phyloP scores from a whole-genome alignment of 257 asterid genomes.

The Leonotis leonurus region DNA sequence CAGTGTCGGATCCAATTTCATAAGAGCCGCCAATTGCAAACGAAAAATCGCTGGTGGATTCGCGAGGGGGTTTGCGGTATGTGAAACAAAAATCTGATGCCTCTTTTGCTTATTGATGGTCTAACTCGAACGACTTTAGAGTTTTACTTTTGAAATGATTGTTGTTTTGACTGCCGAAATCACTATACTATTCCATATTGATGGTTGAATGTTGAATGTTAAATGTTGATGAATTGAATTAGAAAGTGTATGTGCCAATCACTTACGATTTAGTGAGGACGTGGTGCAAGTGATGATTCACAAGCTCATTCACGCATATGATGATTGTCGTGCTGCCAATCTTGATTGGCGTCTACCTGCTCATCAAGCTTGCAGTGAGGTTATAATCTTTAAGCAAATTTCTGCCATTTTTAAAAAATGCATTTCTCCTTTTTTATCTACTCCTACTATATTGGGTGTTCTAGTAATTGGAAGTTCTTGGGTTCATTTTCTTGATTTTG shows the following conservation, averaged over 20 bases:
- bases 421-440: too few relatives aligned
- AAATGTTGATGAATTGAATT: neutral
- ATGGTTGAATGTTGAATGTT: too few relatives aligned
- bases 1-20: conserved; percentile 49
- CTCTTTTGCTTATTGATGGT: neutral
- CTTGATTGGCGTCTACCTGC: conserved; percentile 72
- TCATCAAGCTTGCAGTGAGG: conserved; percentile 95
- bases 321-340: conserved; percentile 77
- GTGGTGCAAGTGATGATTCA: conserved; percentile 80
- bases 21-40: conserved; percentile 44
- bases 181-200: neutral
- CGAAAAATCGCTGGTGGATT: conserved; percentile 43
- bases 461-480: neutral
- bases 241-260: conserved; percentile 71
- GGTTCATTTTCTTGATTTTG: neutral
- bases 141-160: neutral
- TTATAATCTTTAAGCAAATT: neutral
- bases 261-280: conserved; percentile 57
- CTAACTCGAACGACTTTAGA: neutral
- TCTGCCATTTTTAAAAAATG: neutral
- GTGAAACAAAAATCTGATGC: neutral
- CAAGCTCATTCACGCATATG: conserved; percentile 92
- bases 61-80: conserved; percentile 44
- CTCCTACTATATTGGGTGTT: neutral
- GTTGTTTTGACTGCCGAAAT: neutral